Conservation (phyloP, 129 eudicot species). For the Heracleum sosnowskyi region DNA sequence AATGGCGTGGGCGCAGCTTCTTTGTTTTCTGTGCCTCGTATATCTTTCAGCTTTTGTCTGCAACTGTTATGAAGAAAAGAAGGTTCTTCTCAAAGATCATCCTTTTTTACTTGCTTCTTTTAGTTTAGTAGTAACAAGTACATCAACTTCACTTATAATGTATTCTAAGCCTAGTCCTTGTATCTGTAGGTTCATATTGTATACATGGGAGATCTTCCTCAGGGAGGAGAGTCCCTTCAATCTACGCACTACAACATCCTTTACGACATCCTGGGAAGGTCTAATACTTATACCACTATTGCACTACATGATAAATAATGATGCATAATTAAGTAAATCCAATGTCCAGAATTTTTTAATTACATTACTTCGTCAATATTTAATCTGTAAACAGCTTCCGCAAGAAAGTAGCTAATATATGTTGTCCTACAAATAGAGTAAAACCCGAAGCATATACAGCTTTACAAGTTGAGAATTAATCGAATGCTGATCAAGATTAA, state of each 20-base stretch:
- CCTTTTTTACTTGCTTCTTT: background rate
- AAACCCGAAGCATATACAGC: no score
- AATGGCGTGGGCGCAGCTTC: slow-evolving; percentile 3
- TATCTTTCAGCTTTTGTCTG: slow-evolving; percentile 2
- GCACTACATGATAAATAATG: background rate
- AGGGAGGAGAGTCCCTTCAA: slow-evolving; percentile 10
- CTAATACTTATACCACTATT: background rate
- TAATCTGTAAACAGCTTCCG: no score
- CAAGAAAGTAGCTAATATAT: no score
- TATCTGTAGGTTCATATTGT: slow-evolving; percentile 16
- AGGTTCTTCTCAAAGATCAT: background rate
- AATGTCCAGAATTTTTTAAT: background rate
- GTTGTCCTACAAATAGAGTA: no score
- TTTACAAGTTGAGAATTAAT: background rate
- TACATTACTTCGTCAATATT: background rate
- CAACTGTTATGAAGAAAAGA: slow-evolving; percentile 7
- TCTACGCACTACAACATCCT: slow-evolving; percentile 15
- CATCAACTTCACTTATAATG: background rate
- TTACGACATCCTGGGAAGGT: slow-evolving; percentile 19
- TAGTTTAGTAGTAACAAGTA: background rate
- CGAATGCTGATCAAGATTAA: background rate
- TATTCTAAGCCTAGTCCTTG: background rate
- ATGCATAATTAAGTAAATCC: background rate
- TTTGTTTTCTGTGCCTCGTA: slow-evolving; percentile 3
- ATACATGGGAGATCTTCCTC: slow-evolving; percentile 31